Conservation (phyloP, 2,329 filamentous ascomycete species). For the Pyrenophora teres region DNA sequence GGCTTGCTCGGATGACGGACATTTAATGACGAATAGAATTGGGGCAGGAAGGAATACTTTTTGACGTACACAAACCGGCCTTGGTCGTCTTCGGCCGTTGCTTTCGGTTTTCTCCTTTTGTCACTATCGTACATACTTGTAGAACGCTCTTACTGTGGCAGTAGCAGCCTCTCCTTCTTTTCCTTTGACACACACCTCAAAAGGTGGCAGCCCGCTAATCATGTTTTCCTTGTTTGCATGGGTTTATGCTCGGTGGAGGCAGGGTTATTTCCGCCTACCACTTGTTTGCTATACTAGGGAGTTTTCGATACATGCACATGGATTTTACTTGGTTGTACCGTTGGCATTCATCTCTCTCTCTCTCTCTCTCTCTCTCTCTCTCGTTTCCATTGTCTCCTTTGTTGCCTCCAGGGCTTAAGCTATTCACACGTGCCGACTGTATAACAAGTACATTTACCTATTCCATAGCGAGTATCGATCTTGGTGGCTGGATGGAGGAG, state of each 20-base stretch:
- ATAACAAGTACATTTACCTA: slow-evolving; percentile 33
- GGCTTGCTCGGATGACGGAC: slow-evolving; percentile 28
- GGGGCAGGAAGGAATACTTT: slow-evolving; percentile 35
- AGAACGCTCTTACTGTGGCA: slow-evolving; percentile 38
- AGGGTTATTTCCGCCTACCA: slow-evolving; percentile 21
- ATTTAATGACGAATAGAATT: slow-evolving; percentile 49
- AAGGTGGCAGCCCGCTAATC: slow-evolving; percentile 42
- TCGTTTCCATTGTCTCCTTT: background rate
- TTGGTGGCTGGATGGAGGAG: slow-evolving; percentile 8
- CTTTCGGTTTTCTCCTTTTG: slow-evolving; percentile 36
- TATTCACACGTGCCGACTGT: slow-evolving; percentile 28
- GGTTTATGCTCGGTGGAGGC: slow-evolving; percentile 34
- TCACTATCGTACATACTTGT: slow-evolving; percentile 47
- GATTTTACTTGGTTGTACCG: slow-evolving; percentile 29
- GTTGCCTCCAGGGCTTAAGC: slow-evolving; percentile 18
- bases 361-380: background rate
- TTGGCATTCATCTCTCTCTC: slow-evolving; percentile 19
- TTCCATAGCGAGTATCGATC: slow-evolving; percentile 18
- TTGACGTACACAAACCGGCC: slow-evolving; percentile 43
- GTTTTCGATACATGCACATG: slow-evolving; percentile 47
- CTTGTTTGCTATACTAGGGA: slow-evolving; percentile 30
- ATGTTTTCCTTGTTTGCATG: slow-evolving; percentile 39
- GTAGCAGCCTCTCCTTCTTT: slow-evolving; percentile 32
- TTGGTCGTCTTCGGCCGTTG: slow-evolving; percentile 25
- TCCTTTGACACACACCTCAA: slow-evolving; percentile 9